Conservation (phyloP, 2,329 filamentous ascomycete species). For the Setomelanomma holmii region DNA sequence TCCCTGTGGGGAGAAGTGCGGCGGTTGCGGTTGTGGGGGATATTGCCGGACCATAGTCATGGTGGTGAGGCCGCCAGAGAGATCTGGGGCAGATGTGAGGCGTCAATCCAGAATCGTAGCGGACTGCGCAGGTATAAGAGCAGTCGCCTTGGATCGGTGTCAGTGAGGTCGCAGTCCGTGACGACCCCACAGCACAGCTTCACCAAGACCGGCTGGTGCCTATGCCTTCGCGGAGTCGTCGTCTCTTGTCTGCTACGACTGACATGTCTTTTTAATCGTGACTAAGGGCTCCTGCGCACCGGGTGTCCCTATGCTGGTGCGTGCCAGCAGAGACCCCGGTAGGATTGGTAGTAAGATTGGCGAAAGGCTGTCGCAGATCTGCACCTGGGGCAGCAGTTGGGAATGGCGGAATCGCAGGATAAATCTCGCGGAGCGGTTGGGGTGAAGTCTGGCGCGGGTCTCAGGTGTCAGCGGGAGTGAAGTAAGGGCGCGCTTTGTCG, state of each 20-base stretch:
- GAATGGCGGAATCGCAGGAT: slow-evolving; percentile 13
- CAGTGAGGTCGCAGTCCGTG: slow-evolving; percentile 8
- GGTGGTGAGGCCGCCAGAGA: slow-evolving; percentile 22
- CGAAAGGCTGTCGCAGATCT: slow-evolving; percentile 8
- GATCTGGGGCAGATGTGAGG: background rate
- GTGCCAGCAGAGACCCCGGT: slow-evolving; percentile 41
- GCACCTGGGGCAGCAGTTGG: slow-evolving; percentile 11
- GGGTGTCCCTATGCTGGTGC: slow-evolving; percentile 29
- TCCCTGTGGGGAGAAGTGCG: slow-evolving; percentile 31
- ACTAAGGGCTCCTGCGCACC: slow-evolving; percentile 15
- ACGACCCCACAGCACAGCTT: slow-evolving; percentile 35
- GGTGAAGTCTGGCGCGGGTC: slow-evolving; percentile 9
- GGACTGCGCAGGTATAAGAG: background rate
- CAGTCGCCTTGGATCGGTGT: slow-evolving; percentile 2
- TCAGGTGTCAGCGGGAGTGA: slow-evolving; percentile 14
- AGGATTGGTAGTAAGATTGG: slow-evolving; percentile 7
- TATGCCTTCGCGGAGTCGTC: slow-evolving; percentile 53
- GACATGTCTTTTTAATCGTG: slow-evolving; percentile 44
- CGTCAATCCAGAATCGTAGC: background rate
- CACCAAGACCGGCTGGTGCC: slow-evolving; percentile 50
- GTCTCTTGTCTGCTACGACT: slow-evolving; percentile 45
- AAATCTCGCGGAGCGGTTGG: slow-evolving; percentile 12
- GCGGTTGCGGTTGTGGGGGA: slow-evolving; percentile 42
- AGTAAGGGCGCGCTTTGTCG: slow-evolving; percentile 19
- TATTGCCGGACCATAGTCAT: slow-evolving; percentile 51